These are phyloP conservation scores for Triangularia setosa DNA, from an alignment of 2,329 filamentous ascomycete genomes.

Conservation along the genomic window DNA sequence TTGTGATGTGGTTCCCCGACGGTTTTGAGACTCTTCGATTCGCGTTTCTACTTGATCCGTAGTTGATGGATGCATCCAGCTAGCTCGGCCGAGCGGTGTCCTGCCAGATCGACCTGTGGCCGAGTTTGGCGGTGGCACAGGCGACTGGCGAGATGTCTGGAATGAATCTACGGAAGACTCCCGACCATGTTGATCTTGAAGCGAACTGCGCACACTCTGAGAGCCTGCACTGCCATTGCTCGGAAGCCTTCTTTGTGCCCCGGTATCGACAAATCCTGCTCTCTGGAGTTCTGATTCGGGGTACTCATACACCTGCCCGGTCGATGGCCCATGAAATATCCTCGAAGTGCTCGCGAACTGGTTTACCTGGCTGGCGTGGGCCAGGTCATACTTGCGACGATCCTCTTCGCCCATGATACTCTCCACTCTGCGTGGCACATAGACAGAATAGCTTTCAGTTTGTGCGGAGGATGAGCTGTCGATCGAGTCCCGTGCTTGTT, in stretches of 20 bases:
- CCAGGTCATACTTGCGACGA: constrained; percentile 66
- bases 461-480: constrained; percentile 61
- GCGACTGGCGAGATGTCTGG: constrained; percentile 19
- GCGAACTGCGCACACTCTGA: constrained; percentile 7
- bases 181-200: constrained; percentile 15
- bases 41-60: constrained; percentile 32
- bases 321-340: constrained; percentile 34
- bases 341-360: constrained; percentile 33
- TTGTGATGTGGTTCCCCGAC: background rate
- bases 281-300: constrained; percentile 42
- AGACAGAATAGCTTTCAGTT: constrained; percentile 57
- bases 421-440: constrained; percentile 65
- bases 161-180: constrained; percentile 8
- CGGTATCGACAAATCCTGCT: constrained; percentile 39
- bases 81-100: constrained; percentile 38
- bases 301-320: constrained; percentile 48
- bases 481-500: constrained; percentile 59
- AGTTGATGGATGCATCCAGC: constrained; percentile 31
- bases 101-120: constrained; percentile 26
- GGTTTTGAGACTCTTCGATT: constrained; percentile 25
- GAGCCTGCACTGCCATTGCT: constrained; percentile 27
- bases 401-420: constrained; percentile 78
- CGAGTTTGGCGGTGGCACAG: constrained; percentile 26
- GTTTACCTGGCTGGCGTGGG: constrained; percentile 52
- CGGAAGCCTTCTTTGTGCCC: constrained; percentile 21